These are phyloP conservation scores for Sonneratia caseolaris DNA, from an alignment of 345 rosid genomes.

Conservation along the genomic window DNA sequence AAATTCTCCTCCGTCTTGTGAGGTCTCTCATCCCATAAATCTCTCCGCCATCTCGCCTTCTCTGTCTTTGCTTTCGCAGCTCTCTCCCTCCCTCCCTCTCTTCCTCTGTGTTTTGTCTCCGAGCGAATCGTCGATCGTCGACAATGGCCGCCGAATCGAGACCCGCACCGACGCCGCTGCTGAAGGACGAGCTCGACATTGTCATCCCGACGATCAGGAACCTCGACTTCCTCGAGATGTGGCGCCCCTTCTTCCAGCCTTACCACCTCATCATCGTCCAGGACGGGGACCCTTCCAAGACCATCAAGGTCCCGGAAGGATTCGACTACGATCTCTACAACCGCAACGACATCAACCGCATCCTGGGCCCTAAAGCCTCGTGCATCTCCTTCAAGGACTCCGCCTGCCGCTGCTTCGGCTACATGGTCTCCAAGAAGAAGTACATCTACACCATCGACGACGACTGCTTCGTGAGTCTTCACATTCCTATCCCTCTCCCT, in stretches of 20 bases:
- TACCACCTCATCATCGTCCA: slow-evolving; percentile 84
- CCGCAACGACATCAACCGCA: slow-evolving; percentile 64
- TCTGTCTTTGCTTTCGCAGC: background rate
- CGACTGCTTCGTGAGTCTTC: slow-evolving; percentile 72
- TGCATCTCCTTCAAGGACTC: slow-evolving; percentile 21
- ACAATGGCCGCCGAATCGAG: background rate
- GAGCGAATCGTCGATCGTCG: background rate
- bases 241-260: slow-evolving; percentile 68
- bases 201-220: slow-evolving; percentile 76
- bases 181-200: slow-evolving; percentile 70
- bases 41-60: background rate
- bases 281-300: slow-evolving; percentile 71
- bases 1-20: background rate
- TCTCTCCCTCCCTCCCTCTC: background rate
- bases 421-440: slow-evolving; percentile 76
- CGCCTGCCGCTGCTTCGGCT: slow-evolving; percentile 43
- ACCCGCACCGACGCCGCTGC: slow-evolving; percentile 20
- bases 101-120: background rate
- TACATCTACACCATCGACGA: slow-evolving; percentile 83
- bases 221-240: slow-evolving; percentile 72
- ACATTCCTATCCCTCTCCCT: background rate
- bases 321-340: slow-evolving; percentile 79
- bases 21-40: background rate
- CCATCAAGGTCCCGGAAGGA: slow-evolving; percentile 61
- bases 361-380: slow-evolving; percentile 73